phyloP scores from a whole-genome alignment of 164 flowering plant species.

The Magnolia officinalis region DNA sequence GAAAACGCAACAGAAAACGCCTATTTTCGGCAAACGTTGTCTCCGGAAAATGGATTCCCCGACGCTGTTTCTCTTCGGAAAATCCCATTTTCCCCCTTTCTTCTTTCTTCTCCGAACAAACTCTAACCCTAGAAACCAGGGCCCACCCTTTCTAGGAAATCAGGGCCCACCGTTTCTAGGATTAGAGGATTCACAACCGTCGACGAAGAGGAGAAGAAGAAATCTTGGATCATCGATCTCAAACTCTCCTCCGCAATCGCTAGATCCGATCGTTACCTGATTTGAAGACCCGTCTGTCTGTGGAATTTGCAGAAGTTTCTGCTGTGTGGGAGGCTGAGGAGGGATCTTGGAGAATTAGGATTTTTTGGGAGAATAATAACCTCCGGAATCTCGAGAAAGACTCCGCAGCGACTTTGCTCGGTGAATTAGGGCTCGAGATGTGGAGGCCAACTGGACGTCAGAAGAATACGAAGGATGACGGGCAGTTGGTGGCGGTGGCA shows the following conservation, averaged over 20 bases:
- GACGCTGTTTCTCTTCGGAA: neutral
- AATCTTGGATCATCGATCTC: too few species aligned
- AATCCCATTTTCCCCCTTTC: neutral
- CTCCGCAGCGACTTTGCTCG: neutral
- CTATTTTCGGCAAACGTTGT: neutral
- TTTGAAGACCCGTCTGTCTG: neutral
- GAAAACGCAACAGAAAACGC: neutral
- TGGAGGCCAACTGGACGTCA: neutral
- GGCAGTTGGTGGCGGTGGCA: constrained; percentile 40
- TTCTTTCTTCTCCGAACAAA: neutral
- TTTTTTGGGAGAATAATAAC: neutral
- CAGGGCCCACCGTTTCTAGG: neutral
- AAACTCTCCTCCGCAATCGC: neutral
- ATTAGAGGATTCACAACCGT: neutral
- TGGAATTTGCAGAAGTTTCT: neutral
- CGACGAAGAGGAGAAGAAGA: neutral
- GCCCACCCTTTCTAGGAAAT: neutral
- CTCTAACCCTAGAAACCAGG: neutral
- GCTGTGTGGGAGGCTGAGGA: neutral
- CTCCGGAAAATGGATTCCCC: neutral
- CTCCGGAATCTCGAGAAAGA: too few species aligned
- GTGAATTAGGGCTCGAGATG: neutral
- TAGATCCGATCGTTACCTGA: neutral
- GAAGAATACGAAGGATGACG: neutral
- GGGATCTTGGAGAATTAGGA: neutral